A percentile compares a stretch with the other conserved stretches of the same genome.
phyloP scores from a whole-genome alignment of 2,329 filamentous ascomycete species.

The Venturiaceae sp. region DNA sequence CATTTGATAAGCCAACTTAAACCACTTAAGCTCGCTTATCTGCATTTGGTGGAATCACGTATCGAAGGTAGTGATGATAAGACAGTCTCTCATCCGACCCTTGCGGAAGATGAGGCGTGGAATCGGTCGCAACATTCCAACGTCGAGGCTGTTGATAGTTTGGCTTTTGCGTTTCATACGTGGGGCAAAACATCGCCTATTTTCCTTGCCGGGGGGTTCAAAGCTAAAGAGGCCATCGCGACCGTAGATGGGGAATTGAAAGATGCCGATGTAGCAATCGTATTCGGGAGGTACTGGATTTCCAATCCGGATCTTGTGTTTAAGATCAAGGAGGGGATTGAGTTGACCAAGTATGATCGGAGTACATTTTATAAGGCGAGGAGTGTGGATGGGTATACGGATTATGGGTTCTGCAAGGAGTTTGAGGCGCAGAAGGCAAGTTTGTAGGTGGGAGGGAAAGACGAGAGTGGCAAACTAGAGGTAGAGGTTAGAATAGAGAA shows the following conservation, averaged over 20 bases:
- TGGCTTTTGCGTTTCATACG: slow-evolving; percentile 4
- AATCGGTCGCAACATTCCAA: slow-evolving; percentile 18
- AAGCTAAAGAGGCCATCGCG: slow-evolving; percentile 24
- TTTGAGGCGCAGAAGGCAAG: not conserved
- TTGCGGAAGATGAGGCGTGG: not conserved
- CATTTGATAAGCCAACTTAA: slow-evolving; percentile 45
- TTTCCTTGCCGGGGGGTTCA: slow-evolving; percentile 32
- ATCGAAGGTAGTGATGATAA: slow-evolving; percentile 34
- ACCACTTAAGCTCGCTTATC: slow-evolving; percentile 45
- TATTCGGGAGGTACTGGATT: slow-evolving; percentile 40
- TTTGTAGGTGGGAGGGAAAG: not conserved
- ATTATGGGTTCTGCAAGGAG: slow-evolving; percentile 25
- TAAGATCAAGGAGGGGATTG: slow-evolving; percentile 32
- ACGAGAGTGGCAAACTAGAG: too few species aligned
- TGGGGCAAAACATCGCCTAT: slow-evolving; percentile 15
- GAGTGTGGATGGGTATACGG: slow-evolving; percentile 28
- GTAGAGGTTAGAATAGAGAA: too few species aligned
- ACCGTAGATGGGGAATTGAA: slow-evolving; percentile 30
- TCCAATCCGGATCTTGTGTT: slow-evolving; percentile 39
- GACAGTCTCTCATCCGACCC: too few species aligned
- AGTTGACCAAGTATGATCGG: slow-evolving; percentile 34
- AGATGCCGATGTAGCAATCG: slow-evolving; percentile 32
- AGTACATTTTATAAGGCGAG: slow-evolving; percentile 35
- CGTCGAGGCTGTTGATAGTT: slow-evolving; percentile 22
- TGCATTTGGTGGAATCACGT: slow-evolving; percentile 53